Conservation (phyloP, 192 early-diverging fungal species). For the Backusella macrospora region DNA sequence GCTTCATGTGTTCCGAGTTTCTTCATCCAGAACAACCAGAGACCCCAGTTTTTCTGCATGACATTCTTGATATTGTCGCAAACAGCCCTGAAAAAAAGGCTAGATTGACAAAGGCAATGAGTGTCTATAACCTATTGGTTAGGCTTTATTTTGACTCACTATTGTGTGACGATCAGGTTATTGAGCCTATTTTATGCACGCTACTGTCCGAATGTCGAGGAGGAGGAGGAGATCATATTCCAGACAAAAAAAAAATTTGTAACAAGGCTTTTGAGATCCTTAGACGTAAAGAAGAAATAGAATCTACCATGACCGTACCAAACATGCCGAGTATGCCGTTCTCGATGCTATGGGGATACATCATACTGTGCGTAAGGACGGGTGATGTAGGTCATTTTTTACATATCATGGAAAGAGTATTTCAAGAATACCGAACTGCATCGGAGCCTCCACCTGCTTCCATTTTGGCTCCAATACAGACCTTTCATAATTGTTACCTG, state of each 20-base stretch:
- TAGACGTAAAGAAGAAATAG: constrained; percentile 12
- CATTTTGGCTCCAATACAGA: constrained; percentile 25
- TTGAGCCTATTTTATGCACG: constrained; percentile 26
- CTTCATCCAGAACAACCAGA: constrained; percentile 20
- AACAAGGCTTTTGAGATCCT: constrained; percentile 18
- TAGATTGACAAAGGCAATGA: constrained; percentile 25
- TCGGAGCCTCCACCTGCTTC: constrained; percentile 16
- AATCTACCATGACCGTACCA: not conserved
- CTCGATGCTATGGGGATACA: constrained; percentile 18
- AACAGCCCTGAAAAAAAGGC: constrained; percentile 22
- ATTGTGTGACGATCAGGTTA: constrained; percentile 26
- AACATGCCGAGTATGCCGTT: not conserved
- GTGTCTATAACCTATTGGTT: constrained; percentile 16
- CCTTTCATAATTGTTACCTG: constrained; percentile 23
- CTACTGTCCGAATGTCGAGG: constrained; percentile 23
- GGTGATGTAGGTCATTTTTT: constrained; percentile 21
- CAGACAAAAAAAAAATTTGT: constrained; percentile 9
- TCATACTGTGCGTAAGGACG: constrained; percentile 23
- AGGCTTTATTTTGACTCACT: constrained; percentile 8
- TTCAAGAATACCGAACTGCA: not conserved
- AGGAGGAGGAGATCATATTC: not conserved
- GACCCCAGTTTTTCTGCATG: constrained; percentile 20
- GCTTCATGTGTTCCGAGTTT: constrained; percentile 29
- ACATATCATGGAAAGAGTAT: not conserved
- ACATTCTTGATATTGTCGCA: constrained; percentile 21